Percentiles rank a stretch among this genome's conserved stretches.
These are phyloP conservation scores for Boletellus sp. DNA, from an alignment of 768 basidiomycete species.

Conservation along the genomic window DNA sequence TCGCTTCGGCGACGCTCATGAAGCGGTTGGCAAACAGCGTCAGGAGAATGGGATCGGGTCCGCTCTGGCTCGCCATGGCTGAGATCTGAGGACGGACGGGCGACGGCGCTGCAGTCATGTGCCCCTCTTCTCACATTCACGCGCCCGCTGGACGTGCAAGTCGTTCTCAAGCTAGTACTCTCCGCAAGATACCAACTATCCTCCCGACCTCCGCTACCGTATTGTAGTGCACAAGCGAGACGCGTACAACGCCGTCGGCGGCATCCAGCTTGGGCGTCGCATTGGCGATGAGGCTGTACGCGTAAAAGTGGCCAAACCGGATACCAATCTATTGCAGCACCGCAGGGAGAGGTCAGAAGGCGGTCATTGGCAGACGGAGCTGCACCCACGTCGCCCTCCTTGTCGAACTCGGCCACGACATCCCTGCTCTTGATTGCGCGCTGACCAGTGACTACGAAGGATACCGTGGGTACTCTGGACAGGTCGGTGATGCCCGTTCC, in stretches of 20 bases:
- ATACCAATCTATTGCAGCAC: constrained; percentile 63
- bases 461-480: constrained; percentile 61
- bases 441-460: constrained; percentile 65
- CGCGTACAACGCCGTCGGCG: constrained; percentile 66
- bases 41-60: constrained; percentile 81
- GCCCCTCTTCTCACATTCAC: too few species aligned
- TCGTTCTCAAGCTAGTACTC: constrained; percentile 36
- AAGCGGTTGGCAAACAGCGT: constrained; percentile 95
- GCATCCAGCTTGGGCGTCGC: constrained; percentile 55
- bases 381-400: constrained; percentile 55
- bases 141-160: too few species aligned
- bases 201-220: constrained; percentile 64
- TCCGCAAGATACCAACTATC: constrained; percentile 55
- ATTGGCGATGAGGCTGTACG: constrained; percentile 55
- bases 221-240: constrained; percentile 79
- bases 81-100: background rate
- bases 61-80: constrained; percentile 24
- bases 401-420: constrained; percentile 62
- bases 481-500: constrained; percentile 48
- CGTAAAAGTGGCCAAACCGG: constrained; percentile 76
- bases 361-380: background rate
- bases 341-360: background rate
- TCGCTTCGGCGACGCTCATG: constrained; percentile 96
- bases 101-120: too few species aligned
- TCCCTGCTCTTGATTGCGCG: constrained; percentile 55